phyloP scores from a whole-genome alignment of 2,329 filamentous ascomycete species.

The Botrytis fragariae region DNA sequence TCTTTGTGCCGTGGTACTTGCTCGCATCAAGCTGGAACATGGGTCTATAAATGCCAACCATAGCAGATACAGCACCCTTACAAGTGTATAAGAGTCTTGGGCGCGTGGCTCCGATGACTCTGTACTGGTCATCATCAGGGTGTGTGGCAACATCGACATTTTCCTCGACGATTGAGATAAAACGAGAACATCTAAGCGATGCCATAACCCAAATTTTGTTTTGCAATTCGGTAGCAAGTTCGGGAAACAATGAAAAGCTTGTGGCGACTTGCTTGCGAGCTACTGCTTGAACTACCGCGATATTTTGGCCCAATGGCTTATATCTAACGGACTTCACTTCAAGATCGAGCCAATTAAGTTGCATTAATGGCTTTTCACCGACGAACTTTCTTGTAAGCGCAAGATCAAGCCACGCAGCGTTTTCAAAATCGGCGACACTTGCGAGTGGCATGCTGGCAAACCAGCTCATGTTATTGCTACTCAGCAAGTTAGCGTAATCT shows the following conservation, averaged over 20 bases:
- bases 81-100: not conserved
- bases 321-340: not conserved
- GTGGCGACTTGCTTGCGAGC: not conserved
- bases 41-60: not conserved
- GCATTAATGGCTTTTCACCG: not conserved
- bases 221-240: not conserved
- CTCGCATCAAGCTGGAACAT: not conserved
- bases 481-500: not conserved
- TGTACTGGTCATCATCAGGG: not conserved
- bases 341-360: not conserved
- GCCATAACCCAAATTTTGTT: constrained; percentile 1
- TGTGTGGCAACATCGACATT: not conserved
- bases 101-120: not conserved
- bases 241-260: not conserved
- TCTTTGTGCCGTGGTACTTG: not conserved
- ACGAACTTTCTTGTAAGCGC: not conserved
- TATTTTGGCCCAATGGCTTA: not conserved
- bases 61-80: not conserved
- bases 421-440: not conserved
- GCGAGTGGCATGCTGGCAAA: not conserved
- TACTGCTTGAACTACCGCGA: not conserved
- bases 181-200: not conserved
- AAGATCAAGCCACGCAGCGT: not conserved
- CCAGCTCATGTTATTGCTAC: not conserved
- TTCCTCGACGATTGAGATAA: not conserved